Evolutionary conservation across 768 basidiomycete genomes (phyloP).

Genomic region (Postia placenta): DNA sequence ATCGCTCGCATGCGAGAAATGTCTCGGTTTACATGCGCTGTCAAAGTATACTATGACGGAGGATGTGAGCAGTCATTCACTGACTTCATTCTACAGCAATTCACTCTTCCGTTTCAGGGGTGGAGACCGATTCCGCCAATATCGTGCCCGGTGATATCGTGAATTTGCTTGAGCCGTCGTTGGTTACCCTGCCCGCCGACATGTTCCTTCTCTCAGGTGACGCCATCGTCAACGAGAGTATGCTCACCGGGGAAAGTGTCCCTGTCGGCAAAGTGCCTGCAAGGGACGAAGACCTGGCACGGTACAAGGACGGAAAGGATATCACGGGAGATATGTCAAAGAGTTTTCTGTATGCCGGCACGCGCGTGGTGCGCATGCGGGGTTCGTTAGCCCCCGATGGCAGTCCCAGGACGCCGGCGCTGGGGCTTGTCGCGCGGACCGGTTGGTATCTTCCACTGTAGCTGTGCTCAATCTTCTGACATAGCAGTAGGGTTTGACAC

Average conservation of each 20-base stretch:
- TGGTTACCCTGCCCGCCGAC: conserved; percentile 81
- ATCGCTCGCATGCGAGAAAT: conserved; percentile 93
- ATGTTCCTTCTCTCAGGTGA: conserved; percentile 91
- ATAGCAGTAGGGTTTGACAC: conserved; percentile 85
- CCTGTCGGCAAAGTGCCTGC: conserved; percentile 89
- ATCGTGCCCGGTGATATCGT: conserved; percentile 92
- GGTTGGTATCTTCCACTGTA: conserved; percentile 41
- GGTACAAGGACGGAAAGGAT: conserved; percentile 65
- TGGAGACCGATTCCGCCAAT: conserved; percentile 61
- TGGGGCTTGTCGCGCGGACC: conserved; percentile 82
- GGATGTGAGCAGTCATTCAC: conserved; percentile 46
- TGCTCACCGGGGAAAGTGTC: conserved; percentile 98
- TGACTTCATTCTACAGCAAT: background rate
- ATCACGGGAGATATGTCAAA: conserved; percentile 59
- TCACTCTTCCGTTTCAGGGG: conserved; percentile 42
- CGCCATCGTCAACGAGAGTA: conserved; percentile 97
- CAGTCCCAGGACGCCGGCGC: conserved; percentile 50
- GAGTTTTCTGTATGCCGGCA: conserved; percentile 86
- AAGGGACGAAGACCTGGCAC: conserved; percentile 68
- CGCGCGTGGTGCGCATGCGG: conserved; percentile 82
- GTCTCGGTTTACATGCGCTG: conserved; percentile 82
- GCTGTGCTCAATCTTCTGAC: too few species aligned
- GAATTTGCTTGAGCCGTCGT: conserved; percentile 73
- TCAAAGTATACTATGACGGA: conserved; percentile 63
- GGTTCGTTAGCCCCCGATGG: conserved; percentile 50